phyloP scores from a whole-genome alignment of 768 basidiomycete genomes.

The Pleurotus tuber-regium region DNA sequence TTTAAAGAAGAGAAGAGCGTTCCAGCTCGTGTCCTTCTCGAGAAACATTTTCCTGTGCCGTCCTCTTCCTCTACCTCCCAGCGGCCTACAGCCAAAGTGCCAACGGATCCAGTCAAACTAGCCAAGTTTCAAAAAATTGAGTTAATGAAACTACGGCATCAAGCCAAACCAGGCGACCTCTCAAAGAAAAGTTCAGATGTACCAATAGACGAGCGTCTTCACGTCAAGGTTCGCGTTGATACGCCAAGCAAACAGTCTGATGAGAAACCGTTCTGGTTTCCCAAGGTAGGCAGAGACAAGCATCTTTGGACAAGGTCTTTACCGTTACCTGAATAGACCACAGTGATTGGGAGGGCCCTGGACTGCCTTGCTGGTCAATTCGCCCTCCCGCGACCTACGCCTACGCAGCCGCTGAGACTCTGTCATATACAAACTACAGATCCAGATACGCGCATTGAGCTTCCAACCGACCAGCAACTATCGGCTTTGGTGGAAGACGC shows the following conservation, averaged over 20 bases:
- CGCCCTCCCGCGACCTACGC: not conserved
- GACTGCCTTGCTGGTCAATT: conserved; percentile 5
- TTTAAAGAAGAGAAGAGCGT: conserved; percentile 33
- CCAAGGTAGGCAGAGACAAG: conserved; percentile 47
- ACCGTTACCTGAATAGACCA: not conserved
- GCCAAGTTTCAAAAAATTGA: conserved; percentile 57
- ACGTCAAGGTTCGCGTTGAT: conserved; percentile 43
- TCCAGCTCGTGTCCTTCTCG: conserved; percentile 50
- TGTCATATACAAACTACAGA: not conserved
- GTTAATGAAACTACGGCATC: conserved; percentile 74
- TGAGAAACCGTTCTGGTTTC: conserved; percentile 64
- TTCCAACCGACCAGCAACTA: not conserved
- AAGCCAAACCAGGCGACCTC: conserved; percentile 60
- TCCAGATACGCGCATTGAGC: not conserved
- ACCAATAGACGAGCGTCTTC: conserved; percentile 54
- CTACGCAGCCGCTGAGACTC: not conserved
- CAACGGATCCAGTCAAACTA: conserved; percentile 51
- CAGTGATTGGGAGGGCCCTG: not conserved
- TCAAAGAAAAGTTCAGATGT: conserved; percentile 47
- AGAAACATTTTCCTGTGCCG: conserved; percentile 44
- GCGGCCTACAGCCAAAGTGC: conserved; percentile 26
- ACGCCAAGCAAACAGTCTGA: conserved; percentile 24
- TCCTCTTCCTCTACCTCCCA: conserved; percentile 20
- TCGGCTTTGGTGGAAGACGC: not conserved
- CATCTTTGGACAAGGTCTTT: not conserved